A percentile compares a stretch with the other conserved stretches of the same genome.
These are phyloP conservation scores for Cornus suecica DNA, from an alignment of 148 eudicot species.

Conservation along the genomic window DNA sequence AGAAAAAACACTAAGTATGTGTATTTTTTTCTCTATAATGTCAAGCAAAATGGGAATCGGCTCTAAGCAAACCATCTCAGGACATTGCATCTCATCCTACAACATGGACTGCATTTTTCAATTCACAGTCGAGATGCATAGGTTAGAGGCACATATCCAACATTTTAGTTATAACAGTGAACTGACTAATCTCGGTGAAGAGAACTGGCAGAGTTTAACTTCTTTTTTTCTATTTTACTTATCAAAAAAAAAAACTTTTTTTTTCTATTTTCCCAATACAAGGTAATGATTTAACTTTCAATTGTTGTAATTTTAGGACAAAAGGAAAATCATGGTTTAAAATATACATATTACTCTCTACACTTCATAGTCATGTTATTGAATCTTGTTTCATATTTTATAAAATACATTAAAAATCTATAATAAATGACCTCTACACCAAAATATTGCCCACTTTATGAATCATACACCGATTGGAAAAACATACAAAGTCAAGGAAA, in stretches of 20 bases:
- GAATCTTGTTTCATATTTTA: background rate
- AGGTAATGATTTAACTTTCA: background rate
- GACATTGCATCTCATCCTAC: background rate
- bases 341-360: background rate
- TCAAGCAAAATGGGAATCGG: background rate
- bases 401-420: background rate
- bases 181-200: background rate
- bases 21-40: background rate
- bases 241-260: no score
- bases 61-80: background rate
- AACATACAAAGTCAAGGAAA: conserved; percentile 66
- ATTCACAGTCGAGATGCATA: background rate
- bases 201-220: background rate
- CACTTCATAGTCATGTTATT: background rate
- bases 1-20: background rate
- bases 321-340: background rate
- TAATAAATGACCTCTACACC: background rate
- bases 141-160: background rate
- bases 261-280: background rate
- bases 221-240: no score
- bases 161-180: background rate
- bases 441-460: background rate
- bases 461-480: background rate
- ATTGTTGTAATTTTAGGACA: background rate
- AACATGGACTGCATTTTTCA: background rate